These are phyloP conservation scores for Bimuria novae-zelandiae DNA, from an alignment of 2,329 filamentous ascomycete genomes.

Conservation along the genomic window DNA sequence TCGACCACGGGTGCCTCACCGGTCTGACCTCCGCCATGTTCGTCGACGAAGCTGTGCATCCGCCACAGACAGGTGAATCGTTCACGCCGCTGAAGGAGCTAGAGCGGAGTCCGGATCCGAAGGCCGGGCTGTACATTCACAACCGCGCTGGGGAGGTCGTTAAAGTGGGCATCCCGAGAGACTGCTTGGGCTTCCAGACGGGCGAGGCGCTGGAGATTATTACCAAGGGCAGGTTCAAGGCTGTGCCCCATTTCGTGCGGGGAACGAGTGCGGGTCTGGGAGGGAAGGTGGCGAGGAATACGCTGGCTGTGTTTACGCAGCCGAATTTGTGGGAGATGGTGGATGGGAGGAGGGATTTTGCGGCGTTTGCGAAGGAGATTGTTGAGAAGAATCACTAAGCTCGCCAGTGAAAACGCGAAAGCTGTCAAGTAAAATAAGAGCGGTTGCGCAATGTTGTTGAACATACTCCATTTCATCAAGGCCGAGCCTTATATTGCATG, in stretches of 20 bases:
- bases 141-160: conserved; percentile 79
- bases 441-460: no score
- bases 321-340: conserved; percentile 85
- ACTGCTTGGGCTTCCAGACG: conserved; percentile 95
- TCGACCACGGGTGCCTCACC: conserved; percentile 92
- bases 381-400: conserved; percentile 52
- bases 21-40: conserved; percentile 96
- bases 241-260: conserved; percentile 93
- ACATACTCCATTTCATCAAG: no score
- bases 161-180: conserved; percentile 89
- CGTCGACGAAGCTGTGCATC: conserved; percentile 70
- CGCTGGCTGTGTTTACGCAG: conserved; percentile 94
- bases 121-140: conserved; percentile 90
- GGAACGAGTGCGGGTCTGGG: conserved; percentile 65
- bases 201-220: conserved; percentile 91
- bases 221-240: conserved; percentile 87
- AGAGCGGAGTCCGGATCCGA: conserved; percentile 75
- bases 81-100: conserved; percentile 70
- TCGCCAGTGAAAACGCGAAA: neutral
- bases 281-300: conserved; percentile 66
- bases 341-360: conserved; percentile 73
- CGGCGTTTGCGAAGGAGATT: conserved; percentile 68
- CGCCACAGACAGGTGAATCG: conserved; percentile 36
- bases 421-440: no score
- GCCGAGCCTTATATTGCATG: no score